Base-by-base conservation (phyloP, 1,139 yeast genomes). In the Suhomyces atakaporum region DNA sequence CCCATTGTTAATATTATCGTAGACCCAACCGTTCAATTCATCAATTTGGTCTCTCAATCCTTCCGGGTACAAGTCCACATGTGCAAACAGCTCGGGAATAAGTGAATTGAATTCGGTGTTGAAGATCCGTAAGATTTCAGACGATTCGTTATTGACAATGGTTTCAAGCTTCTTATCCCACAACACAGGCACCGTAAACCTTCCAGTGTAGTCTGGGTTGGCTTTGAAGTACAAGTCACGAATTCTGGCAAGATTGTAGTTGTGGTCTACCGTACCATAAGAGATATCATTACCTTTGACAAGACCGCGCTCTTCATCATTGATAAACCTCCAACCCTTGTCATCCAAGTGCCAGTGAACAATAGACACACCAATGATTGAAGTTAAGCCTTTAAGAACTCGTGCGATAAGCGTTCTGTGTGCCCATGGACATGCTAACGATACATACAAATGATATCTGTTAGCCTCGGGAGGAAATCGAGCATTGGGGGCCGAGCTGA, bases 391-490 rank as follows among this genome's bases (percentile, higher is more conserved):
- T 65, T 89, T 89, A 47, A 90, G 70, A n/a, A 73, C 63, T 36
- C 97, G 68, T 6, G 84, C 73, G 40, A 89, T 82, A 47, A 90
- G 68, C 0, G 94, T 79, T 45, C 97, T 76, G 56, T 88, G 96
- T 1, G 97, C 97, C 88, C 96, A 90, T 3, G 97, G 97, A 63
- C 97, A 90, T 2, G 96, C 96, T 36, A 71, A 67, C 1, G 94
- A 83, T 14, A 89, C 95, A 53, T 87, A 90, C 42, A 90, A 75
- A 63, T 90, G 96, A 59, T 90, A 90, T 51, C 97, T 74, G 43
- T 78, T 79, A 33, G 75, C 73, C 53, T 87, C 97, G 0, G 96
- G 85, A 12, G 81, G 68, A 54, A 81, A 84, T 43, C 73, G 63
- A 29, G 84, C 74, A 9, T 81, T 81, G 1, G 81, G 76, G 33